Base-by-base conservation (phyloP, 2,329 filamentous ascomycete genomes). In the Aspergillus tamarii region DNA sequence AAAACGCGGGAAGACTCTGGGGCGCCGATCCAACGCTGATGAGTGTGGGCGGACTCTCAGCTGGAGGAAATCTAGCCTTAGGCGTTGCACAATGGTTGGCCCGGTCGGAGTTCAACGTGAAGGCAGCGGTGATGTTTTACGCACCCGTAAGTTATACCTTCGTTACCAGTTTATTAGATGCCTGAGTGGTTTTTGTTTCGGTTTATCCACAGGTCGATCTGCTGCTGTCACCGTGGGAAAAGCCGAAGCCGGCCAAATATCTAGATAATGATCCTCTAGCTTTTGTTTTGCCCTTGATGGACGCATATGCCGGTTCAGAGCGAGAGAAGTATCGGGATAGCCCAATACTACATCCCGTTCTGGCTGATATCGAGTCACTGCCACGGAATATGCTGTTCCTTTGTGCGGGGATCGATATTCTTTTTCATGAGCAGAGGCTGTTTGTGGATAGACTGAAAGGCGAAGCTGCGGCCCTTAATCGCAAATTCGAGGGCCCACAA, bases 41-140 rank as follows among this genome's bases (percentile, higher is more conserved):
- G 62, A 84, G 82, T 0, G 70, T 82, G 1, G 77, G 78, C 30
- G 83, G 83, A 0, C 77, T 77, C 34, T 83, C 80, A 1, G 79
- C 78, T 0, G 83, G 84, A 8, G 82, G 75, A 0, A 83, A 80
- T 63, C 70, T 85, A 9, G 81, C 79, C 2, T 62, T 85, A 9
- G 74, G 71, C 4, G 66, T 74, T 45, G 68, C 69, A 21, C 67
- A 71, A 62, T 46, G 64, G 26, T 56, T 71, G 32, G 74, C 76
- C 64, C 34, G 68, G 62, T 14, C 66, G 59, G 58, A 64, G 30
- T 57, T 39, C 26, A 69, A 64, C 6, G 72, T 79, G n/a, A 80
- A 79, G 61, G 82, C 76, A 1, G 70, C 74, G 19, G 72, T 82
- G 4, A 78, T 73, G 0, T 81, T 82, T 62, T 83, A 81, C 59